Evolutionary conservation across 2,329 filamentous ascomycete genomes (phyloP).

Genomic region (Neopestalotiopsis clavispora): DNA sequence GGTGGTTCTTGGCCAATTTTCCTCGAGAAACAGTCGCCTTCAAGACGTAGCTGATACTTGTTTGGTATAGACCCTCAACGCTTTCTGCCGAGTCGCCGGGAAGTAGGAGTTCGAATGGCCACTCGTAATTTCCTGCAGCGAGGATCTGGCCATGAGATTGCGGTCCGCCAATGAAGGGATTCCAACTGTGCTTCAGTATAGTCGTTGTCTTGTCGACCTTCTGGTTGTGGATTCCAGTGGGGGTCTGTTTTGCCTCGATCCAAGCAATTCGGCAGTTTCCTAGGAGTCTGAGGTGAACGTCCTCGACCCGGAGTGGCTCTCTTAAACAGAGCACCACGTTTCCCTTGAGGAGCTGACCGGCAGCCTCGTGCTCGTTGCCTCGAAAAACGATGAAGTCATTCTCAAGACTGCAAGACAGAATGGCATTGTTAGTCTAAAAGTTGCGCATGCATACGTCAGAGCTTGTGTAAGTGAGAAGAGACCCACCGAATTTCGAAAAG

Average conservation of each 20-base stretch:
- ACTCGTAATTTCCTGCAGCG: slow-evolving; percentile 80
- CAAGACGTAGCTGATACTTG: slow-evolving; percentile 86
- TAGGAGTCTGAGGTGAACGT: slow-evolving; percentile 73
- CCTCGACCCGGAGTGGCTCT: slow-evolving; percentile 71
- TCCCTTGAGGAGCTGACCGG: slow-evolving; percentile 76
- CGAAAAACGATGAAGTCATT: slow-evolving; percentile 81
- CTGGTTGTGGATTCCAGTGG: slow-evolving; percentile 63
- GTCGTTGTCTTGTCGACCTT: slow-evolving; percentile 62
- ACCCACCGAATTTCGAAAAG: slow-evolving; percentile 41
- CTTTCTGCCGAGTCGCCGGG: slow-evolving; percentile 80
- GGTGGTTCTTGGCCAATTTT: slow-evolving; percentile 86
- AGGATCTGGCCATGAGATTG: slow-evolving; percentile 64
- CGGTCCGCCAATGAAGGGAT: slow-evolving; percentile 64
- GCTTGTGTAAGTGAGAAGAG: not conserved
- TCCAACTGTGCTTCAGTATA: slow-evolving; percentile 74
- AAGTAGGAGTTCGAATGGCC: slow-evolving; percentile 78
- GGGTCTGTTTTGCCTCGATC: slow-evolving; percentile 49
- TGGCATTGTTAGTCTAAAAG: not conserved
- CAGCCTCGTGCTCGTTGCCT: slow-evolving; percentile 75
- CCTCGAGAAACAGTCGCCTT: slow-evolving; percentile 88
- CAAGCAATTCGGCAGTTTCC: slow-evolving; percentile 74
- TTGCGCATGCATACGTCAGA: slow-evolving; percentile 3
- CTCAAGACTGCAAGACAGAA: slow-evolving; percentile 61
- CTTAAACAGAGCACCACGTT: slow-evolving; percentile 75
- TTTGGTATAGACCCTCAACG: slow-evolving; percentile 85